Percentiles rank a stretch among this genome's conserved stretches.
Evolutionary conservation across 2,329 filamentous ascomycete species (phyloP).

Genomic region (Fusarium tricinctum): DNA sequence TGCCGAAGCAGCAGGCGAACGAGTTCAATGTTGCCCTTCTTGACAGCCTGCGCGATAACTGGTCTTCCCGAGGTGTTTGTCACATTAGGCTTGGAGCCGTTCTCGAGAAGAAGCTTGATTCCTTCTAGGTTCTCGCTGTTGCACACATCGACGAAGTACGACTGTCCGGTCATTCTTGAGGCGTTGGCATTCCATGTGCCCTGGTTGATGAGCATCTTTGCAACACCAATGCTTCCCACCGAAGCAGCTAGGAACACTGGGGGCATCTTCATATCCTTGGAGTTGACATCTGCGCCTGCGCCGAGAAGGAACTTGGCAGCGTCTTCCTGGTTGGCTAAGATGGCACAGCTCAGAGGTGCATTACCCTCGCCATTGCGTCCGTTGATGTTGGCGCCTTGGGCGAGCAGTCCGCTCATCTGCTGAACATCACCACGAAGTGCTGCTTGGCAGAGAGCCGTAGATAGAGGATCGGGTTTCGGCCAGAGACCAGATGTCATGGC

Average conservation of each 20-base stretch:
- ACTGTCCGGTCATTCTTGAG: conserved; percentile 48
- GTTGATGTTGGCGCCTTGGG: conserved; percentile 55
- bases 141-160: conserved; percentile 52
- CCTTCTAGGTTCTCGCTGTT: conserved; percentile 46
- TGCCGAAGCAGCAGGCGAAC: conserved; percentile 50
- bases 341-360: conserved; percentile 54
- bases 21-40: conserved; percentile 49
- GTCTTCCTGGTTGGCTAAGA: conserved; percentile 51
- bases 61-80: conserved; percentile 48
- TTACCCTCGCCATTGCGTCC: conserved; percentile 55
- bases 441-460: conserved; percentile 56
- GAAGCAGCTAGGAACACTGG: conserved; percentile 54
- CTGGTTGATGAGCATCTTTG: conserved; percentile 48
- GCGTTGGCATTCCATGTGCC: conserved; percentile 53
- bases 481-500: conserved; percentile 53
- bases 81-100: conserved; percentile 51
- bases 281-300: conserved; percentile 50
- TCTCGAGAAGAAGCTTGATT: conserved; percentile 49
- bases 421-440: conserved; percentile 52
- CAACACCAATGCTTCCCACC: conserved; percentile 49
- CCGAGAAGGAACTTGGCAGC: conserved; percentile 54
- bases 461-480: conserved; percentile 56
- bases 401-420: conserved; percentile 53
- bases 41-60: conserved; percentile 49
- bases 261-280: conserved; percentile 48